Base-by-base conservation (phyloP, 768 basidiomycete genomes). In the Neoboletus subvelutipes region DNA sequence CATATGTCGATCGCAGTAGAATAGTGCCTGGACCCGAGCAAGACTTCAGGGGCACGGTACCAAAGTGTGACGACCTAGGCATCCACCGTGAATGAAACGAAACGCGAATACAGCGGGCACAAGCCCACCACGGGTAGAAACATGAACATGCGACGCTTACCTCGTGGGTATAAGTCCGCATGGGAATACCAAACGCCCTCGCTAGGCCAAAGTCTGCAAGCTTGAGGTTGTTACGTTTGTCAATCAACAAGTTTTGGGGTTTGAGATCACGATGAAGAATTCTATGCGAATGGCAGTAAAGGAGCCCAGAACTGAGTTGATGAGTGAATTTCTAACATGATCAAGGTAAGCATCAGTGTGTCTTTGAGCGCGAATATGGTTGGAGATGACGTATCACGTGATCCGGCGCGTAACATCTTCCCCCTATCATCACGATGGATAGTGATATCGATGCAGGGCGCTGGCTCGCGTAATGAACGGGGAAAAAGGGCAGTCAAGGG, bases 161-260 rank as follows among this genome's bases (percentile, higher is more conserved):
- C 82, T 99, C 97, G 69, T 98, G 97, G 17, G 96, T 99, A 72
- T 98, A 99, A n/a, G 96, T 97, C 64, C 97, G 81, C 80, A 99
- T 87, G 41, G 97, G 97, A 64, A 99, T 98, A 56, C 97, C 97
- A 71, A 99, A 99, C 12, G 96, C 96, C 58, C 96, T 80, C 2
- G 96, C 95, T 43, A 98, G 81, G 41, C 96, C 96, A 67, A 98
- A 98, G 75, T 98, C 96, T 15, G 93, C 95, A 26, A 98, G 83
- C 75, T 98, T 98, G 53, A 98, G 82, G 70, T 97, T 96, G 61
- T 92, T 86, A 51, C 84, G 76, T 61, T 85, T 87, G 77, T 94
- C 88, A 70, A 98, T 97, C 57, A 98, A 81, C 54, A 98, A 76
- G 73, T 98, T 98, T 75, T 98, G 95, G 1, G 94, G 94, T 73